A percentile compares a stretch with the other conserved stretches of the same genome.
Conservation (phyloP, 2,329 filamentous ascomycete species). For the Venturia pyrina region DNA sequence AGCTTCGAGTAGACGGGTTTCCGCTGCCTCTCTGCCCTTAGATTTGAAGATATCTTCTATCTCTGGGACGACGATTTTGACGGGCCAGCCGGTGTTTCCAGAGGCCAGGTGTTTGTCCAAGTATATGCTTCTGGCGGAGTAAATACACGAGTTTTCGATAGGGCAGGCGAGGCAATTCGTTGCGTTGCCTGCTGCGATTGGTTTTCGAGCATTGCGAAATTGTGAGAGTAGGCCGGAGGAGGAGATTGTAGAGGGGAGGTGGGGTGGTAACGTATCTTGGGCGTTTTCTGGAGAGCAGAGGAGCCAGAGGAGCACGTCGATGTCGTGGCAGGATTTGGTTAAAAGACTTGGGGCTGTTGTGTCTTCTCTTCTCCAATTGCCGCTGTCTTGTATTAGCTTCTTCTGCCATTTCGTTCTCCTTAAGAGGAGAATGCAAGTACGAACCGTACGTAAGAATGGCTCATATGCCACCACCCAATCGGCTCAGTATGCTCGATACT, state of each 20-base stretch:
- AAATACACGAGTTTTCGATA: constrained; percentile 65
- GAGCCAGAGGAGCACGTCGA: constrained; percentile 87
- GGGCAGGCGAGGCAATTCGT: constrained; percentile 84
- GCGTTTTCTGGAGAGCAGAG: constrained; percentile 58
- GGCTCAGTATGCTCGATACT: constrained; percentile 89
- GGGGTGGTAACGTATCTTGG: constrained; percentile 39
- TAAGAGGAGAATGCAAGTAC: constrained; percentile 10
- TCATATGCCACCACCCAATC: constrained; percentile 93
- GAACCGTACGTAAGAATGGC: constrained; percentile 73
- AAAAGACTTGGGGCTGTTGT: constrained; percentile 71
- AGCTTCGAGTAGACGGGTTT: constrained; percentile 36
- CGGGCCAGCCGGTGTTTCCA: constrained; percentile 67
- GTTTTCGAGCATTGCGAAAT: constrained; percentile 69
- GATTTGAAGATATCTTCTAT: constrained; percentile 63
- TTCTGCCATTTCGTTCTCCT: not conserved
- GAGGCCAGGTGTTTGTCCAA: constrained; percentile 55
- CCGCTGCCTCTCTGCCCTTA: constrained; percentile 39
- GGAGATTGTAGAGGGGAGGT: constrained; percentile 65
- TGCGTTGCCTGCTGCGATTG: constrained; percentile 58
- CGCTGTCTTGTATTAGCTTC: constrained; percentile 34
- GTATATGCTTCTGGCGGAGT: constrained; percentile 78
- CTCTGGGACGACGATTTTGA: constrained; percentile 82
- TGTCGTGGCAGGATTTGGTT: constrained; percentile 93
- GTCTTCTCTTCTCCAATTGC: constrained; percentile 83
- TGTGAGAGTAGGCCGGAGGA: constrained; percentile 69